Conservation (phyloP, 2,329 filamentous ascomycete species). For the Alternaria arborescens region DNA sequence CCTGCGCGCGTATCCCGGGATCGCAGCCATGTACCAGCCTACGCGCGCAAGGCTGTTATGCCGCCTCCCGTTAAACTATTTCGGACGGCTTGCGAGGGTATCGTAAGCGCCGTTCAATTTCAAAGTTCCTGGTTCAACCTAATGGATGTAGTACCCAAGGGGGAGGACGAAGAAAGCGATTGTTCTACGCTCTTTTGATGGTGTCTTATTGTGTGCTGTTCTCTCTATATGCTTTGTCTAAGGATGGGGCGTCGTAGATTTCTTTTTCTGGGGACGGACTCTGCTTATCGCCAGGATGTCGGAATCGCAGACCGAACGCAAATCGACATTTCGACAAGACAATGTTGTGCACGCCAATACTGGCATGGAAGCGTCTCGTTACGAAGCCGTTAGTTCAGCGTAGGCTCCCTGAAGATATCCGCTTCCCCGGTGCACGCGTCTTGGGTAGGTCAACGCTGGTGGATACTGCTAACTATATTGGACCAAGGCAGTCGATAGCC, state of each 20-base stretch:
- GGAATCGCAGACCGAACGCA: not conserved
- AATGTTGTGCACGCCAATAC: slow-evolving; percentile 7
- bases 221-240: not conserved
- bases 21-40: not conserved
- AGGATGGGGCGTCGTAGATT: not conserved
- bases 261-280: not conserved
- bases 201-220: not conserved
- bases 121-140: not conserved
- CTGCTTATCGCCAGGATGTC: not conserved
- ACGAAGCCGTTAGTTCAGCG: slow-evolving; percentile 24
- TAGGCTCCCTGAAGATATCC: slow-evolving; percentile 26
- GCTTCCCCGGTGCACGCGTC: slow-evolving; percentile 41
- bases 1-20: not conserved
- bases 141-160: not conserved
- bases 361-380: slow-evolving; percentile 5
- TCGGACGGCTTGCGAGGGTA: not conserved
- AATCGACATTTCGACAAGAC: slow-evolving; percentile 2
- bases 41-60: not conserved
- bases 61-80: not conserved
- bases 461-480: slow-evolving; percentile 32
- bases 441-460: slow-evolving; percentile 16
- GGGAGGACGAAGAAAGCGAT: not conserved
- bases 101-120: not conserved
- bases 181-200: not conserved
- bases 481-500: slow-evolving; percentile 25